Conservation (phyloP, 148 eudicot species). For the Vaccinium corymbosum region DNA sequence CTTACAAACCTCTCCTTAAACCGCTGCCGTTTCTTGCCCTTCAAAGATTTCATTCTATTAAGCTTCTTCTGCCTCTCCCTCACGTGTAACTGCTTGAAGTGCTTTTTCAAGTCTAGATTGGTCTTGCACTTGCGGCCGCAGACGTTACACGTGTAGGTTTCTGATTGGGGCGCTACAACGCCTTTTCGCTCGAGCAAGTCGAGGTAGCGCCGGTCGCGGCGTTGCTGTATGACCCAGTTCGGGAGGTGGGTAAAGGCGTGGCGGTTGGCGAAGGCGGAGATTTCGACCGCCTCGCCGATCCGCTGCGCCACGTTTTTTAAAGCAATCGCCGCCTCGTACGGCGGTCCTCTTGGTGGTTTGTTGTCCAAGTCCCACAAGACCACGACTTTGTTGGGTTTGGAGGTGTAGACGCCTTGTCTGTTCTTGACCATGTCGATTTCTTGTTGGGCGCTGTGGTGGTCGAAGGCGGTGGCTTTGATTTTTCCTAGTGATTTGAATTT, state of each 20-base stretch:
- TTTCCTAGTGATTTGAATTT: neutral
- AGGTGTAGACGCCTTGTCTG: slow-evolving; percentile 46
- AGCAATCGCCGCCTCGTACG: slow-evolving; percentile 61
- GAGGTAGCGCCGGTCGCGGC: slow-evolving; percentile 47
- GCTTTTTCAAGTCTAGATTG: slow-evolving; percentile 66
- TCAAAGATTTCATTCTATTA: slow-evolving; percentile 61
- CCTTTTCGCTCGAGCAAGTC: slow-evolving; percentile 64
- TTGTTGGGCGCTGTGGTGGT: slow-evolving; percentile 23
- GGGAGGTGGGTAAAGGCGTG: slow-evolving; percentile 85
- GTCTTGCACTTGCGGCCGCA: slow-evolving; percentile 83
- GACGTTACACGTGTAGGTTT: slow-evolving; percentile 57
- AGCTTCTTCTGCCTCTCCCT: slow-evolving; percentile 80
- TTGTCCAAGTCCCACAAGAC: slow-evolving; percentile 85
- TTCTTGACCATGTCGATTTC: slow-evolving; percentile 64
- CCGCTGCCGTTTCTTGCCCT: slow-evolving; percentile 76
- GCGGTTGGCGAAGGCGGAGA: slow-evolving; percentile 82
- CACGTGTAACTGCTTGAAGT: slow-evolving; percentile 69
- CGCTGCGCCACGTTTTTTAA: slow-evolving; percentile 41
- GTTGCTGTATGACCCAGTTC: slow-evolving; percentile 55
- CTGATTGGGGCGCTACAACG: slow-evolving; percentile 28
- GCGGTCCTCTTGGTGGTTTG: slow-evolving; percentile 88
- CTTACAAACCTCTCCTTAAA: slow-evolving; percentile 65
- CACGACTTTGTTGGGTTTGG: slow-evolving; percentile 67
- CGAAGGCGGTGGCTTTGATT: slow-evolving; percentile 22
- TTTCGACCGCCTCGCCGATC: slow-evolving; percentile 64